A percentile compares a stretch with the other conserved stretches of the same genome.
Evolutionary conservation across 2,329 filamentous ascomycete genomes (phyloP).

Genomic region (Dryadomyces quercivorus): DNA sequence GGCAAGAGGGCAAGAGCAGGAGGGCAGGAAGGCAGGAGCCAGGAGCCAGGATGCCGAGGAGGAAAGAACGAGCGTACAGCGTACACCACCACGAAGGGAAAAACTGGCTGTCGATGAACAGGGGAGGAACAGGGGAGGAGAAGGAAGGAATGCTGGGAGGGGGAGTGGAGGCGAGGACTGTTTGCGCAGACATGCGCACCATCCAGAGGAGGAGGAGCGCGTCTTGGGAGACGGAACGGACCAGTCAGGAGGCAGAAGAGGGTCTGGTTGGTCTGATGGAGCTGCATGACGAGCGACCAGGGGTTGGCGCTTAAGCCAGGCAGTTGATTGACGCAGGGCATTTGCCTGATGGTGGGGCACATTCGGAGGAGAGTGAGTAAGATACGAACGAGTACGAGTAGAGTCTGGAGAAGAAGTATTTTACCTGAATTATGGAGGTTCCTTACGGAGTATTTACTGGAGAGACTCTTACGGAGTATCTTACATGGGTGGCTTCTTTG

Average conservation of each 20-base stretch:
- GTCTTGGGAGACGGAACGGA: background rate
- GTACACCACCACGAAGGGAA: too few species aligned
- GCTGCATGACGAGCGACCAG: conserved; percentile 36
- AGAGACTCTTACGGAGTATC: too few species aligned
- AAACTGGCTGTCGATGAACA: too few species aligned
- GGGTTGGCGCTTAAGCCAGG: conserved; percentile 42
- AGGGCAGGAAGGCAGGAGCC: background rate
- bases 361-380: too few species aligned
- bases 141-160: background rate
- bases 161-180: background rate
- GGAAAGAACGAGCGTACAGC: too few species aligned
- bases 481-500: too few species aligned
- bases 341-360: background rate
- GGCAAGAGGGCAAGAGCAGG: background rate
- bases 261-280: conserved; percentile 20
- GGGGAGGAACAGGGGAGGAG: background rate
- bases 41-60: too few species aligned
- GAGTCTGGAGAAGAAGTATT: too few species aligned
- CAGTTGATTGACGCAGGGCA: conserved; percentile 8
- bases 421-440: too few species aligned
- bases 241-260: background rate
- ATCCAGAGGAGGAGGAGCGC: background rate
- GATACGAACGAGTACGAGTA: too few species aligned
- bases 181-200: conserved; percentile 1
- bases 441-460: too few species aligned